Evolutionary conservation across 2,329 filamentous ascomycete species (phyloP), one percentile per base, ranked within the genome.

Genomic region (Mycocentrospora acerina): DNA sequence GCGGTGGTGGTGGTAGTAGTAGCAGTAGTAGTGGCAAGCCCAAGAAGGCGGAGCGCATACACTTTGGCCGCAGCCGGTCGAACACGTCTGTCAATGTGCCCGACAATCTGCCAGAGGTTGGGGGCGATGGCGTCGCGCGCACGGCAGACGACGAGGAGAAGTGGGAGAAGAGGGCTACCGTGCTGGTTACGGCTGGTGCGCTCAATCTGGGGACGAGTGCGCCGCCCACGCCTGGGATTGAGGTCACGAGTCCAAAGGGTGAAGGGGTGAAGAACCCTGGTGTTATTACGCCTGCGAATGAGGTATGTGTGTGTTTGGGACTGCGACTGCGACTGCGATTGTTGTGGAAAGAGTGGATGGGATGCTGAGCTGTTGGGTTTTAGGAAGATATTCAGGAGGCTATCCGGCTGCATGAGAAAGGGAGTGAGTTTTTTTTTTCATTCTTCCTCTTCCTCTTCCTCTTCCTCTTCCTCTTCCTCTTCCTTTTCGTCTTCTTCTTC

Each of bases 101-200:
- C 2, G 69, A 78, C 36, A 79, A 95, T 69, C 77, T 97, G 35
- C 90, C 90, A 15, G 83, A 84, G 46, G 88, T 95, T 40, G 71
- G 76, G 51, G 71, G 76, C 54, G 64, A 59, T 17, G 59, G 54
- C 2, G 65, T 68, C 16, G 65, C 64, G 35, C 48, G 59, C 66
- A 71, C 50, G 63, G 70, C 48, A 69, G 73, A 57, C 66, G 71
- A 49, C 62, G 71, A 40, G 73, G 81, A 81, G 42, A 79, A 86
- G 69, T 98, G 93, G 93, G 93, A 97, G 76, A 85, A 87, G 72
- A 79, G 91, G 44, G 93, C 93, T 18, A 96, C 90, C n/a, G 80
- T 94, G 43, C 74, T 97, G 50, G 91, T 88, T 22, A 80, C 79
- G 53, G 76, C 67, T 43, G 74, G 75, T n/a, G 70, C 73, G 33